A percentile compares a stretch with the other conserved stretches of the same genome.
phyloP scores from a whole-genome alignment of 192 early-diverging fungal species.

The Diversispora epigaea region DNA sequence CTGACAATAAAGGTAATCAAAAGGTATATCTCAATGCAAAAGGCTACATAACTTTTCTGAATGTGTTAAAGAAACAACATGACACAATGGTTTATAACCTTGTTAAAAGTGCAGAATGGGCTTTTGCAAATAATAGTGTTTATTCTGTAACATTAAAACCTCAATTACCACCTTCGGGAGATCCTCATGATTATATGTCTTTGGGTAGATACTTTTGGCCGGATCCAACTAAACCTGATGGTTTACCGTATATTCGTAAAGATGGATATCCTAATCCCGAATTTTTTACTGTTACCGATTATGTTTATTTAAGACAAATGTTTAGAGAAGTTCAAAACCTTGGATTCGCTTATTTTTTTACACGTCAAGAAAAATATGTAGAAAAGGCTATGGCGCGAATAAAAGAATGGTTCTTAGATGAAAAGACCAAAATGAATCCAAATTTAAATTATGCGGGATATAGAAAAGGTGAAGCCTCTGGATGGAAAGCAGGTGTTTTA shows the following conservation, averaged over 20 bases:
- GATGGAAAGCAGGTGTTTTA: conserved; percentile 46
- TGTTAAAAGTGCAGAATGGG: conserved; percentile 28
- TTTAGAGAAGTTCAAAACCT: conserved; percentile 46
- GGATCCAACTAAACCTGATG: conserved; percentile 34
- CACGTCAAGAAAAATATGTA: conserved; percentile 47
- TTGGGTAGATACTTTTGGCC: conserved; percentile 63
- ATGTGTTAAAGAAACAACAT: conserved; percentile 7
- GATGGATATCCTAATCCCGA: conserved; percentile 59
- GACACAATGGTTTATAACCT: not conserved
- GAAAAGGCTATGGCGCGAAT: conserved; percentile 42
- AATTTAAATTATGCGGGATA: conserved; percentile 55
- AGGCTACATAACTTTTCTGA: conserved; percentile 3
- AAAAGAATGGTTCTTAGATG: conserved; percentile 57
- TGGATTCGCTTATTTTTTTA: conserved; percentile 57
- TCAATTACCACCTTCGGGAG: conserved; percentile 44
- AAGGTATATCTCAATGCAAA: conserved; percentile 18
- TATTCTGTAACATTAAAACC: conserved; percentile 56
- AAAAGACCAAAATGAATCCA: conserved; percentile 60
- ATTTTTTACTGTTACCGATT: conserved; percentile 46
- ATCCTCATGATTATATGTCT: conserved; percentile 59
- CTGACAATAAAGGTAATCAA: not conserved
- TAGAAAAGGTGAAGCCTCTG: conserved; percentile 43
- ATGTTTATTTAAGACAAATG: conserved; percentile 40
- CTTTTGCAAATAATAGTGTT: conserved; percentile 39
- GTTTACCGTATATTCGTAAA: conserved; percentile 51